Evolutionary conservation across 345 rosid species (phyloP).

Genomic region (Iberis pinnata): DNA sequence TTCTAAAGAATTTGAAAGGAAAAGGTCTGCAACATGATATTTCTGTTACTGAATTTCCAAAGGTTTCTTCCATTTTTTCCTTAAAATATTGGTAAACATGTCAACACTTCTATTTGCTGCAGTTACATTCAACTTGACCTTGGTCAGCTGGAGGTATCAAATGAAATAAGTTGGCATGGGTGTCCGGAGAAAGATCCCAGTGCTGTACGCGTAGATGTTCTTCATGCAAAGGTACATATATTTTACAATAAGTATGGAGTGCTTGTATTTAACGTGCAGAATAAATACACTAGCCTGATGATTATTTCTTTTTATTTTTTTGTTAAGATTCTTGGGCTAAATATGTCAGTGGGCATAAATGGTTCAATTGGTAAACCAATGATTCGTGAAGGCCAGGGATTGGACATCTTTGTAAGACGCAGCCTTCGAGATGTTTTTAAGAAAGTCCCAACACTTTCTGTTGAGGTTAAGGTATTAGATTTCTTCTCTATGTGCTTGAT

Average conservation of each 20-base stretch:
- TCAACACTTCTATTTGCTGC: conserved; percentile 31
- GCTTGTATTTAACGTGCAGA: conserved; percentile 8
- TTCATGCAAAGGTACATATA: conserved; percentile 77
- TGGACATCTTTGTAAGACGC: conserved; percentile 76
- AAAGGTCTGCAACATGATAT: conserved; percentile 11
- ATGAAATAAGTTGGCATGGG: conserved; percentile 95
- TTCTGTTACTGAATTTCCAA: conserved; percentile 8
- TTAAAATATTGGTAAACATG: conserved; percentile 10
- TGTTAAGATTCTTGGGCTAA: conserved; percentile 79
- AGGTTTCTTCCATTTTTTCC: neutral
- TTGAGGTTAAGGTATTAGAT: conserved; percentile 76
- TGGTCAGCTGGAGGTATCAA: conserved; percentile 78
- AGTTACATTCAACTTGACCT: conserved; percentile 94
- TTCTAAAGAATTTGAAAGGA: conserved; percentile 12
- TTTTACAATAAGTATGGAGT: conserved; percentile 11
- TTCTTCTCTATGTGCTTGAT: conserved; percentile 11
- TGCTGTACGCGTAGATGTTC: conserved; percentile 89
- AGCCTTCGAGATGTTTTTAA: conserved; percentile 93
- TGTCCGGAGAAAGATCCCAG: conserved; percentile 74
- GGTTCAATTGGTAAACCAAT: conserved; percentile 79
- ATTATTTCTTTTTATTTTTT: conserved; percentile 19
- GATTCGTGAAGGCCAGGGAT: conserved; percentile 81
- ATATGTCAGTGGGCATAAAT: conserved; percentile 87
- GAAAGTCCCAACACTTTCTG: conserved; percentile 83
- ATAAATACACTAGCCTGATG: conserved; percentile 10